A percentile compares a stretch with the other conserved stretches of the same genome.
Evolutionary conservation across 257 asterid genomes (phyloP).

Genomic region (Salvia rosmarinus): DNA sequence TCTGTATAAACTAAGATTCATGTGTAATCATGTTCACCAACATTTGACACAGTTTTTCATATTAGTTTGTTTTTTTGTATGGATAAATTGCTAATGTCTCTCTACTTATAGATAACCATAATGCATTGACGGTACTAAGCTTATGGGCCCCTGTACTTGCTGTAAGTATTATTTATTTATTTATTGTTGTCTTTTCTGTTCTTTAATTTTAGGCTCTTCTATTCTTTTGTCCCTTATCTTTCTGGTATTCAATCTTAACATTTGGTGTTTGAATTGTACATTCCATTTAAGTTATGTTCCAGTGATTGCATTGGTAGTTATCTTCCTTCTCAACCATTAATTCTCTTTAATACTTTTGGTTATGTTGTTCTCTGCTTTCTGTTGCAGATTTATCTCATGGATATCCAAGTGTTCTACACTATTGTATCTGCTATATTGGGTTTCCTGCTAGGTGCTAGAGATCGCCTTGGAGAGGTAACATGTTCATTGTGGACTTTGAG

Average conservation of each 20-base stretch:
- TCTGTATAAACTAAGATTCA: constrained; percentile 20
- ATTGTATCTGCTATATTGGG: constrained; percentile 87
- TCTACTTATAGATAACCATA: constrained; percentile 76
- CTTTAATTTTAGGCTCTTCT: constrained; percentile 23
- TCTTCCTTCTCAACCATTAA: constrained; percentile 12
- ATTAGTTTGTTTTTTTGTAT: constrained; percentile 2
- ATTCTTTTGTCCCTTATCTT: not conserved
- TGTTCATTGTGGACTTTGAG: constrained; percentile 11
- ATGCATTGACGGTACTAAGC: constrained; percentile 76
- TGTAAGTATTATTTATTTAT: constrained; percentile 55
- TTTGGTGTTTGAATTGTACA: not conserved
- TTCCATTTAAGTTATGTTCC: constrained; percentile 25
- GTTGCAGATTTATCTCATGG: constrained; percentile 90
- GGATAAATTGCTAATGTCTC: constrained; percentile 31
- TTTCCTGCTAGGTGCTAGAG: constrained; percentile 93
- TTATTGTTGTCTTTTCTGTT: not conserved
- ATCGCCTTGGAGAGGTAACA: constrained; percentile 94
- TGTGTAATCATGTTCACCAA: constrained; percentile 7
- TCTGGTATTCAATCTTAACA: constrained; percentile 9
- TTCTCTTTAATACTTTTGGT: constrained; percentile 25
- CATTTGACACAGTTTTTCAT: constrained; percentile 8
- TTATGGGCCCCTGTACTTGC: constrained; percentile 91
- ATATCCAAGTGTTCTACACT: constrained; percentile 88
- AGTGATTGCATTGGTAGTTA: not conserved
- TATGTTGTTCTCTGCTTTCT: constrained; percentile 23